Evolutionary conservation across 1,139 yeast genomes (phyloP).

Genomic region (Petasospora fabianii): DNA sequence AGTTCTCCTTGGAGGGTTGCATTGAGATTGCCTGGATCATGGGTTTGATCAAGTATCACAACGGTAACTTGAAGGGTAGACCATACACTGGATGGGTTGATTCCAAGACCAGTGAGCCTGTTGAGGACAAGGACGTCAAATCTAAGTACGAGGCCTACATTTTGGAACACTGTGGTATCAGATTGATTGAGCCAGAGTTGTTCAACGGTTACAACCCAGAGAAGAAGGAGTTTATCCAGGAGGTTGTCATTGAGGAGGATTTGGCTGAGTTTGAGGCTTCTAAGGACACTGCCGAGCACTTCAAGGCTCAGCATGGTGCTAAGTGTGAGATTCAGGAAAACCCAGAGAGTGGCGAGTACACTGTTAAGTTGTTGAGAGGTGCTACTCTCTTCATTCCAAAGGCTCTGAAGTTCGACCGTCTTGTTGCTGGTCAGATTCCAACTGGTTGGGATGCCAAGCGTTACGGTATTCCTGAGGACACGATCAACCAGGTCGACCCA

Average conservation of each 20-base stretch:
- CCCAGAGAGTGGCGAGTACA: constrained; percentile 86
- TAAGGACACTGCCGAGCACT: constrained; percentile 92
- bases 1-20: constrained; percentile 96
- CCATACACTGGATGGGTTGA: constrained; percentile 96
- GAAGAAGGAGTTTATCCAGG: constrained; percentile 90
- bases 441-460: constrained; percentile 96
- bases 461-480: constrained; percentile 93
- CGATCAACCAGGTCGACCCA: constrained; percentile 92
- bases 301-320: constrained; percentile 90
- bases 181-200: constrained; percentile 93
- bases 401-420: constrained; percentile 91
- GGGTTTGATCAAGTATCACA: constrained; percentile 94
- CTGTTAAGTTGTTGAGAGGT: constrained; percentile 88
- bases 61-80: constrained; percentile 86
- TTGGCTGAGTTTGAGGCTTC: constrained; percentile 94
- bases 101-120: constrained; percentile 87
- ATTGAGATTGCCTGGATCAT: constrained; percentile 99
- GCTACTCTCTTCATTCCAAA: constrained; percentile 90
- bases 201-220: constrained; percentile 93
- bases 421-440: constrained; percentile 98
- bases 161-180: constrained; percentile 91
- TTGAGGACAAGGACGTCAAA: constrained; percentile 92
- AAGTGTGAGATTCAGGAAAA: constrained; percentile 89
- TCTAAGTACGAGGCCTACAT: constrained; percentile 84
- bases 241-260: constrained; percentile 93